These are phyloP conservation scores for Datura wrightii DNA, from an alignment of 257 asterid species.

Conservation along the genomic window DNA sequence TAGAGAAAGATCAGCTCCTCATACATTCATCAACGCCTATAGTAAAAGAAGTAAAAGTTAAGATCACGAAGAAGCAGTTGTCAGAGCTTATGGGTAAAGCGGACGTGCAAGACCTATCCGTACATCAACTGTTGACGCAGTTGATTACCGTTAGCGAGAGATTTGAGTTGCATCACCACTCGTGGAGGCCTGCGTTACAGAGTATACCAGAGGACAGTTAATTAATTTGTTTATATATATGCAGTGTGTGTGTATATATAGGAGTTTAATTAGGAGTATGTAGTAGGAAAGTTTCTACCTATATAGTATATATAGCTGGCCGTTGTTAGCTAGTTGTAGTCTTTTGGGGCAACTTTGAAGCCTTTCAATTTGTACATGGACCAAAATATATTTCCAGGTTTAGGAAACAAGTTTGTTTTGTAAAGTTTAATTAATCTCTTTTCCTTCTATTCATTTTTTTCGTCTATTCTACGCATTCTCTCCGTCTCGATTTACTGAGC, in stretches of 20 bases:
- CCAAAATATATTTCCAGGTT: not conserved
- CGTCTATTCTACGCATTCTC: not conserved
- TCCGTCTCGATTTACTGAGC: not conserved
- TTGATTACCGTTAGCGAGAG: slow-evolving; percentile 43
- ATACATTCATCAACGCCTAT: not conserved
- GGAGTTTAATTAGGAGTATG: not conserved
- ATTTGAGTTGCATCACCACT: slow-evolving; percentile 23
- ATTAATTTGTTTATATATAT: not conserved
- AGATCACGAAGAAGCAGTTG: slow-evolving; percentile 60
- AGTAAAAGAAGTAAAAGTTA: slow-evolving; percentile 60
- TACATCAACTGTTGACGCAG: slow-evolving; percentile 46
- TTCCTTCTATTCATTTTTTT: not conserved
- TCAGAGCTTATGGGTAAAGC: slow-evolving; percentile 48
- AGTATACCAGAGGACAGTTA: slow-evolving; percentile 54
- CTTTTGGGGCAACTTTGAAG: not conserved
- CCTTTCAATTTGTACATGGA: not conserved
- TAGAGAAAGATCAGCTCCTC: slow-evolving; percentile 8
- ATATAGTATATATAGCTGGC: too few species aligned
- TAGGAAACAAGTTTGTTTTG: not conserved
- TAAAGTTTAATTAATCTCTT: not conserved
- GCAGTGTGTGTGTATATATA: not conserved
- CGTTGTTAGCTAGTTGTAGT: not conserved
- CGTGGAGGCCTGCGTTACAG: slow-evolving; percentile 63
- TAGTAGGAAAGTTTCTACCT: not conserved
- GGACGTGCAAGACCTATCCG: slow-evolving; percentile 44